Conservation (phyloP, 495 filamentous ascomycete species). For the Viridothelium virens region DNA sequence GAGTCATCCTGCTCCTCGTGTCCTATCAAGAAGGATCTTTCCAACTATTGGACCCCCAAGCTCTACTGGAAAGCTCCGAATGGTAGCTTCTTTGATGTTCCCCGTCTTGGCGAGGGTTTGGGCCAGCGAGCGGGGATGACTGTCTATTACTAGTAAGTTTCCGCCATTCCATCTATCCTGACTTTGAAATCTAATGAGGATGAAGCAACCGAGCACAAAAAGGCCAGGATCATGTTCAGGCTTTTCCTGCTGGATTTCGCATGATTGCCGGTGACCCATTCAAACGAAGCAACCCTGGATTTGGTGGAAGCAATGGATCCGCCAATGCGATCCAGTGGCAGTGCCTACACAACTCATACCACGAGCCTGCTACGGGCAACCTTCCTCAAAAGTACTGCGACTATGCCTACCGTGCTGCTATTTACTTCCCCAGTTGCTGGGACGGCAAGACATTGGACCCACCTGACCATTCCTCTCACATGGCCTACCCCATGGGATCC, state of each 20-base stretch:
- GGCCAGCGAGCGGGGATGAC: conserved; percentile 31
- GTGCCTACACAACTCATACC: conserved; percentile 46
- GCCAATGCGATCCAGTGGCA: conserved; percentile 47
- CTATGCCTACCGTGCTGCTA: conserved; percentile 52
- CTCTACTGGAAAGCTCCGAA: conserved; percentile 60
- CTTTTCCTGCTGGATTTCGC: conserved; percentile 65
- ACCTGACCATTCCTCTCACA: conserved; percentile 51
- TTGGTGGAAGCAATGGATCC: conserved; percentile 32
- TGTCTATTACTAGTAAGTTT: conserved; percentile 63
- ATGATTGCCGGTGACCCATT: conserved; percentile 63
- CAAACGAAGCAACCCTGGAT: conserved; percentile 41
- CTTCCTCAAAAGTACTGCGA: conserved; percentile 48
- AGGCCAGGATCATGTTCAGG: conserved; percentile 50
- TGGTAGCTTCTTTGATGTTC: conserved; percentile 50
- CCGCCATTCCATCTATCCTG: conserved; percentile 15
- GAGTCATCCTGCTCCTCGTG: conserved; percentile 60
- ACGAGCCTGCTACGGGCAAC: conserved; percentile 29
- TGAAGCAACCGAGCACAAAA: conserved; percentile 51
- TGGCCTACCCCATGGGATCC: conserved; percentile 45
- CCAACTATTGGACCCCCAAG: conserved; percentile 69
- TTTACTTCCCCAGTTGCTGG: conserved; percentile 51
- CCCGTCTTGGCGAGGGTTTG: conserved; percentile 52
- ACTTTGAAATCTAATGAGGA: conserved; percentile 31
- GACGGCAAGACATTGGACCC: conserved; percentile 39
- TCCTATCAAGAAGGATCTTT: conserved; percentile 56